These are phyloP conservation scores for Microbotryum silenes-acaulis DNA, from an alignment of 1,284 basidiomycete genomes.

Conservation along the genomic window DNA sequence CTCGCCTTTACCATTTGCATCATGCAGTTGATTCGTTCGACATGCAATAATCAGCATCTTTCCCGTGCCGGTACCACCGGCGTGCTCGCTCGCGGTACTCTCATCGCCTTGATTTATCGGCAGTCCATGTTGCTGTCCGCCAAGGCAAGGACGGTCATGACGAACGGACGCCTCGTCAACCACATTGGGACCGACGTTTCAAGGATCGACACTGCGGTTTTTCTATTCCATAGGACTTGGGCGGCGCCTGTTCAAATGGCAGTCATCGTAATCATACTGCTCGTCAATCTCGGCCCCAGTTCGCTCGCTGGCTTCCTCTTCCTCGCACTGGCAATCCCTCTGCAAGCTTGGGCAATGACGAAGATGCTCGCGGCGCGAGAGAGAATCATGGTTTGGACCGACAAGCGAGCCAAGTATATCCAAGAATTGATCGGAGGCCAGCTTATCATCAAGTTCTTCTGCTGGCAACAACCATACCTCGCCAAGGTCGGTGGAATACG, in stretches of 20 bases:
- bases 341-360: slow-evolving; percentile 68
- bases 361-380: slow-evolving; percentile 60
- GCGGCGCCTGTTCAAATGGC: slow-evolving; percentile 46
- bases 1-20: slow-evolving; percentile 51
- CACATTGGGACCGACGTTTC: slow-evolving; percentile 89
- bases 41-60: slow-evolving; percentile 43
- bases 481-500: slow-evolving; percentile 60
- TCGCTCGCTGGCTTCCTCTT: slow-evolving; percentile 71
- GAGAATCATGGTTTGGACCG: slow-evolving; percentile 83
- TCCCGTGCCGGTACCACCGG: slow-evolving; percentile 64
- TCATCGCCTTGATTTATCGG: slow-evolving; percentile 81
- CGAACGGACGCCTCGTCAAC: slow-evolving; percentile 80
- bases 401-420: slow-evolving; percentile 68
- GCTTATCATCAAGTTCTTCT: slow-evolving; percentile 80
- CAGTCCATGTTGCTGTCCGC: slow-evolving; percentile 69
- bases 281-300: slow-evolving; percentile 65
- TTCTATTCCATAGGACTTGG: slow-evolving; percentile 2
- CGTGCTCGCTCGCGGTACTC: slow-evolving; percentile 72
- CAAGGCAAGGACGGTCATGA: slow-evolving; percentile 69
- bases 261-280: slow-evolving; percentile 61
- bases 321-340: slow-evolving; percentile 40
- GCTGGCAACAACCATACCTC: slow-evolving; percentile 56
- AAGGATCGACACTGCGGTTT: slow-evolving; percentile 55
- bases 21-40: slow-evolving; percentile 65
- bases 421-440: slow-evolving; percentile 77